Evolutionary conservation across 192 early-diverging fungal species (phyloP), one percentile per base, ranked within the genome.

Genomic region (Umbelopsis ramanniana): DNA sequence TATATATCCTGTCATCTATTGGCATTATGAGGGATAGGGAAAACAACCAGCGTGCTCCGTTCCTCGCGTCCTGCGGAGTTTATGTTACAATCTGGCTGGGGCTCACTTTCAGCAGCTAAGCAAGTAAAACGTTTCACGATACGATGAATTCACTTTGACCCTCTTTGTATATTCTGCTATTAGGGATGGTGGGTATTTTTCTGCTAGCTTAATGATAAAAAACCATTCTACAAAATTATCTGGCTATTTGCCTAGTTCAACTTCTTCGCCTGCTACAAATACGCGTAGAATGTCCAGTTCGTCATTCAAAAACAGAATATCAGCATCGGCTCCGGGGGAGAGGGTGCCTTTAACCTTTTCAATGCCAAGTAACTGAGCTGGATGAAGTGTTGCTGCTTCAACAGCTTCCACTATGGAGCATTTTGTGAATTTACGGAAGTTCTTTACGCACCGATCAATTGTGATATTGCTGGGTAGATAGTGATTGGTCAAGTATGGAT

Each of bases 381-480:
- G 91, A 63, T 90, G 88, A 69, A 92, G 66, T 3, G 91, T 93
- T 11, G 89, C 92, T 33, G 89, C 88, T 68, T 93, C 90, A 50
- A 93, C 78, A 22, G 91, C 92, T 75, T 93, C 90, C 54, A 91
- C 87, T 29, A 88, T 72, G 19, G 82, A 86, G 24, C 90, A 91
- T 9, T 88, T 88, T 8, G 92, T 91, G 74, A 91, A 93, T 52
- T 85, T 79, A 38, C 84, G 83, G 77, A 93, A 91, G 74, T 93
- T 93, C 52, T 83, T 84, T 46, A 93, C 84, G 70, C 92, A 92
- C n/a, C 81, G 84, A 54, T 89, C 83, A 73, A 92, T 83, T 3
- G 87, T 87, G 47, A 86, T 82, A 10, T 89, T 86, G 14, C 80
- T 74, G 7, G 11, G 40, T 2, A 43, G 40, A 19, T 12, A 7